Conservation (phyloP, 2,329 filamentous ascomycete species). For the Sordariomycetes sp. region DNA sequence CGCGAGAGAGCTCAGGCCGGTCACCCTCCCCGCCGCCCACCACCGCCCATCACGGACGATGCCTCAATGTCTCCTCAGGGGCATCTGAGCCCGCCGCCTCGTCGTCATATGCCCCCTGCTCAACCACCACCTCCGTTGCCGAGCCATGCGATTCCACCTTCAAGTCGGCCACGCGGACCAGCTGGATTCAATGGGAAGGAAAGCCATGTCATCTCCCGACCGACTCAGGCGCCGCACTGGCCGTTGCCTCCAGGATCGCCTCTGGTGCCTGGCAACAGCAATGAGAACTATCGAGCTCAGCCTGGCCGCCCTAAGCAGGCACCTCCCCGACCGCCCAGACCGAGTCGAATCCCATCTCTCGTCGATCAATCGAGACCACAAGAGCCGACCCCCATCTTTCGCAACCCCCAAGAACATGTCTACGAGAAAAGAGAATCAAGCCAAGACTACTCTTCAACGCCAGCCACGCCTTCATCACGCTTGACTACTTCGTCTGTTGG, state of each 20-base stretch:
- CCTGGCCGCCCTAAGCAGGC: slow-evolving; percentile 36
- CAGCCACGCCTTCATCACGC: slow-evolving; percentile 37
- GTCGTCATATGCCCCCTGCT: slow-evolving; percentile 3
- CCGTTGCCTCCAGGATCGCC: slow-evolving; percentile 32
- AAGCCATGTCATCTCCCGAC: slow-evolving; percentile 42
- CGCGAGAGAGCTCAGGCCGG: slow-evolving; percentile 39
- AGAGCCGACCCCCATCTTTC: slow-evolving; percentile 44
- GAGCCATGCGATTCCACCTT: slow-evolving; percentile 3
- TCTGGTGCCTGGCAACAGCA: slow-evolving; percentile 21
- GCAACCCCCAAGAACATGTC: slow-evolving; percentile 17
- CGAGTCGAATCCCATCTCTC: slow-evolving; percentile 50
- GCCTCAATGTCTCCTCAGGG: slow-evolving; percentile 1
- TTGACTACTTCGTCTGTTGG: slow-evolving; percentile 45
- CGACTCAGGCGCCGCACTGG: slow-evolving; percentile 44
- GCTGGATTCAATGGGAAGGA: slow-evolving; percentile 11
- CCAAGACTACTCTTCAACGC: slow-evolving; percentile 29
- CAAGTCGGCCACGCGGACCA: slow-evolving; percentile 5
- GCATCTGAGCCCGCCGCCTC: slow-evolving; percentile 6
- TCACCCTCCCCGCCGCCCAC: not conserved
- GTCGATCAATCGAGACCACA: slow-evolving; percentile 46
- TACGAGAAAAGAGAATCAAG: slow-evolving; percentile 24
- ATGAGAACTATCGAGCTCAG: slow-evolving; percentile 33
- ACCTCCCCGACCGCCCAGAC: slow-evolving; percentile 50
- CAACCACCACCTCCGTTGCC: slow-evolving; percentile 3
- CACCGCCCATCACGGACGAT: not conserved